These are phyloP conservation scores for Monosporascus sp. DNA, from an alignment of 2,329 filamentous ascomycete genomes.

Conservation along the genomic window DNA sequence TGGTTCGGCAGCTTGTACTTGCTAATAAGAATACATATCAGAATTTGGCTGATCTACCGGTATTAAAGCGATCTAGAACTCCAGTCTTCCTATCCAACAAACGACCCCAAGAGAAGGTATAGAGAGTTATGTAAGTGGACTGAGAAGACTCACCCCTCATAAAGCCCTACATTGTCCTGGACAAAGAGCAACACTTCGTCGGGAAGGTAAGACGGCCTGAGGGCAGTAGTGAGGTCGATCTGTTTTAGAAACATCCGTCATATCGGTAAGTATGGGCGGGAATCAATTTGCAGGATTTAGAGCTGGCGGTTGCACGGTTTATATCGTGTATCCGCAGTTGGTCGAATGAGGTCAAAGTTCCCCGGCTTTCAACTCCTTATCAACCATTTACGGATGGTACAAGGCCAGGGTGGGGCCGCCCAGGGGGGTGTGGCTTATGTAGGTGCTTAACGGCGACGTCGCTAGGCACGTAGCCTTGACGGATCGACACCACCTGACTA, in stretches of 20 bases:
- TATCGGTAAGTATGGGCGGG: slow-evolving; percentile 28
- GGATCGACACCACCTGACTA: too few relatives aligned
- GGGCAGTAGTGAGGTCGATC: slow-evolving; percentile 91
- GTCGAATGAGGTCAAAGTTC: too few relatives aligned
- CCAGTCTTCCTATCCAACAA: neutral
- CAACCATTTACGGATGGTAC: too few relatives aligned
- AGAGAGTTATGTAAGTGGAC: slow-evolving; percentile 1
- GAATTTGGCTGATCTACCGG: neutral
- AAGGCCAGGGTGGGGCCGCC: too few relatives aligned
- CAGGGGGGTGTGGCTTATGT: too few relatives aligned
- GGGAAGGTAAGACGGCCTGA: slow-evolving; percentile 85
- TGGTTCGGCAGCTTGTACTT: slow-evolving; percentile 94
- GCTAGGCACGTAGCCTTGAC: too few relatives aligned
- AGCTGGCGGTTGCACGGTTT: too few relatives aligned
- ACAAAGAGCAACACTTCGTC: slow-evolving; percentile 96
- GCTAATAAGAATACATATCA: slow-evolving; percentile 39
- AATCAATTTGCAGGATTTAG: neutral
- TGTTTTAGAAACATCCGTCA: slow-evolving; percentile 96
- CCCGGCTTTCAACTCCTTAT: too few relatives aligned
- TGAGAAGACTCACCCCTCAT: slow-evolving; percentile 75
- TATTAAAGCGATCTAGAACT: neutral
- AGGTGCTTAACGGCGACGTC: too few relatives aligned
- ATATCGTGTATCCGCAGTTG: too few relatives aligned
- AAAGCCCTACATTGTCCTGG: slow-evolving; percentile 93
- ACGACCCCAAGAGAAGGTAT: neutral